These are phyloP conservation scores for Cenchrus americanus DNA, from an alignment of 176 grass and related monocot genomes.

Conservation along the genomic window DNA sequence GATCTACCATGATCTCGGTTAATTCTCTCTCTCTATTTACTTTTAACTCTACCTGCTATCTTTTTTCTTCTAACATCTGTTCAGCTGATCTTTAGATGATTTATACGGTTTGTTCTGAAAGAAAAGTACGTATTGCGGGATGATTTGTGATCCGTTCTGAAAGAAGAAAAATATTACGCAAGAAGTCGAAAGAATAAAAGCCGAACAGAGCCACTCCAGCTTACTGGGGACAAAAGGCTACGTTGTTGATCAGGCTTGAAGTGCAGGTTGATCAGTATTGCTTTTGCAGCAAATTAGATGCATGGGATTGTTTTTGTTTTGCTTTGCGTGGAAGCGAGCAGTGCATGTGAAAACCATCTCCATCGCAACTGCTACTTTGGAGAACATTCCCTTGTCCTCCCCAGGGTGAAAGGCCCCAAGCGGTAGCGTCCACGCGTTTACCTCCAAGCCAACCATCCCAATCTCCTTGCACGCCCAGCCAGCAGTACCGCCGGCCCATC, in stretches of 20 bases:
- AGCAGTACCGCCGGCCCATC: neutral
- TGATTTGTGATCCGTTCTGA: no score
- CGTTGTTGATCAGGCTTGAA: neutral
- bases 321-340: slow-evolving; percentile 37
- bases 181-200: no score
- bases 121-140: no score
- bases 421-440: slow-evolving; percentile 47
- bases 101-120: no score
- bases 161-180: no score
- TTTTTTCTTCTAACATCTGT: no score
- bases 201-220: no score
- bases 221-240: no score
- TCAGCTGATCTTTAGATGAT: no score
- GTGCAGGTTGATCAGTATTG: neutral
- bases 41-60: no score
- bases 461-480: slow-evolving; percentile 29
- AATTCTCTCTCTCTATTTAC: no score
- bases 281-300: neutral
- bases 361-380: slow-evolving; percentile 40
- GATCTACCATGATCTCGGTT: no score
- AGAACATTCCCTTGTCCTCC: slow-evolving; percentile 60
- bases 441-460: slow-evolving; percentile 37
- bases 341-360: slow-evolving; percentile 40
- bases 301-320: slow-evolving; percentile 1
- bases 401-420: slow-evolving; percentile 39